phyloP scores from a whole-genome alignment of 176 grass and related monocot species.

The Bromus sterilis region DNA sequence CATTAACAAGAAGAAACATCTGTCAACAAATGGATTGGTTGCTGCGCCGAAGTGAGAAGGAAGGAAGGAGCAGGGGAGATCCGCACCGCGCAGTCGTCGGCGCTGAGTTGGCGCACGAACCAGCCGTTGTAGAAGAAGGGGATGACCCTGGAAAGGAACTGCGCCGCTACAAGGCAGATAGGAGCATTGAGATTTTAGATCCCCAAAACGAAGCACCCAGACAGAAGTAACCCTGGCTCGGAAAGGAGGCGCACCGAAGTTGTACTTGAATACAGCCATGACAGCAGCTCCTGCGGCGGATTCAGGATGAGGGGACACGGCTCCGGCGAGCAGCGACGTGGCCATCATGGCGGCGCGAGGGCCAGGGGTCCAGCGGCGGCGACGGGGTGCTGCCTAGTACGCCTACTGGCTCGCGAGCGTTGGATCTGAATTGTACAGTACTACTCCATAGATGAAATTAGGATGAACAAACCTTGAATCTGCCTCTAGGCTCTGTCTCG shows the following conservation, averaged over 20 bases:
- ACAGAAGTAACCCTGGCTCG: not conserved
- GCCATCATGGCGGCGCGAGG: not conserved
- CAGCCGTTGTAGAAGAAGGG: conserved; percentile 90
- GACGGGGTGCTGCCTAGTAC: not conserved
- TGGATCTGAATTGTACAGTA: too few species aligned
- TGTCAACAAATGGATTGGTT: not conserved
- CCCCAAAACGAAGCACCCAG: not conserved
- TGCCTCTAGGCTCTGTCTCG: too few species aligned
- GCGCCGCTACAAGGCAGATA: conserved; percentile 52
- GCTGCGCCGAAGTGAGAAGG: not conserved
- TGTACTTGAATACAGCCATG: conserved; percentile 80
- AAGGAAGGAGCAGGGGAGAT: not conserved
- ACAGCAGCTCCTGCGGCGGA: conserved; percentile 29
- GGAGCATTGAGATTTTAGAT: conserved; percentile 2
- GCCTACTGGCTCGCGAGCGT: too few species aligned
- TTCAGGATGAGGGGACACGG: not conserved
- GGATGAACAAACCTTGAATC: too few species aligned
- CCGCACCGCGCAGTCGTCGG: conserved; percentile 65
- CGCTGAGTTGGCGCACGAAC: conserved; percentile 86
- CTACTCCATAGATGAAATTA: too few species aligned
- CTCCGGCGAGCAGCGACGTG: not conserved
- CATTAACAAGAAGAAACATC: not conserved
- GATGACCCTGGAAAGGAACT: conserved; percentile 77
- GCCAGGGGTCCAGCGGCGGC: not conserved
- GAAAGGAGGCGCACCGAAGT: conserved; percentile 47